Percentiles rank a stretch among this genome's conserved stretches.
These are phyloP conservation scores for Trametes villosa DNA, from an alignment of 768 basidiomycete species.

Conservation along the genomic window DNA sequence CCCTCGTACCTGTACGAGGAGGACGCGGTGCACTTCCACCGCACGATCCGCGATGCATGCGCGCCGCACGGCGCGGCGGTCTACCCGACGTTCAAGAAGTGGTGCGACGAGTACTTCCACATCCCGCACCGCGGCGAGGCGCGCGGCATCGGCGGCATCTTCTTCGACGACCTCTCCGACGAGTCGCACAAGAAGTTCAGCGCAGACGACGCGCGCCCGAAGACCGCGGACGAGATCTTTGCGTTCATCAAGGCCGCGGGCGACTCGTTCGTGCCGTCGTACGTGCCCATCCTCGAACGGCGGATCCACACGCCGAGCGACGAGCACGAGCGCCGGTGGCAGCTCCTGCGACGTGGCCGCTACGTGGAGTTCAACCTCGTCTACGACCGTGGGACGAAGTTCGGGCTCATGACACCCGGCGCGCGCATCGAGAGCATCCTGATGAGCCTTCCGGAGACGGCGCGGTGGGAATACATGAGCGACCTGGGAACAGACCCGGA, in stretches of 20 bases:
- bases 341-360: slow-evolving; percentile 85
- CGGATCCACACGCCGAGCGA: slow-evolving; percentile 60
- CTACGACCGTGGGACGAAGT: slow-evolving; percentile 72
- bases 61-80: slow-evolving; percentile 69
- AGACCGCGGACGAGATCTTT: slow-evolving; percentile 72
- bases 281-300: slow-evolving; percentile 79
- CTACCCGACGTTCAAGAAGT: slow-evolving; percentile 84
- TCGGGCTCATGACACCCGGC: slow-evolving; percentile 63
- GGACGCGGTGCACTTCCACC: slow-evolving; percentile 88
- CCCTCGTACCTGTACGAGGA: slow-evolving; percentile 90
- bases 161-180: slow-evolving; percentile 90
- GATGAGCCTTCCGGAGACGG: slow-evolving; percentile 66
- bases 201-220: slow-evolving; percentile 48
- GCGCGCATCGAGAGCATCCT: slow-evolving; percentile 67
- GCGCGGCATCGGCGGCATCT: slow-evolving; percentile 92
- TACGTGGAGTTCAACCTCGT: slow-evolving; percentile 87
- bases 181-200: slow-evolving; percentile 68
- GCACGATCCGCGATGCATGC: slow-evolving; percentile 74
- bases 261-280: slow-evolving; percentile 85
- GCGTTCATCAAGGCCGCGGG: slow-evolving; percentile 72
- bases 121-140: slow-evolving; percentile 86
- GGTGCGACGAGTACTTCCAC: slow-evolving; percentile 98
- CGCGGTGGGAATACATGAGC: slow-evolving; percentile 71
- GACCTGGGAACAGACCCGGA: slow-evolving; percentile 55
- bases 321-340: slow-evolving; percentile 84